Base-by-base conservation (phyloP, 345 rosid genomes). In the Jatropha curcas region DNA sequence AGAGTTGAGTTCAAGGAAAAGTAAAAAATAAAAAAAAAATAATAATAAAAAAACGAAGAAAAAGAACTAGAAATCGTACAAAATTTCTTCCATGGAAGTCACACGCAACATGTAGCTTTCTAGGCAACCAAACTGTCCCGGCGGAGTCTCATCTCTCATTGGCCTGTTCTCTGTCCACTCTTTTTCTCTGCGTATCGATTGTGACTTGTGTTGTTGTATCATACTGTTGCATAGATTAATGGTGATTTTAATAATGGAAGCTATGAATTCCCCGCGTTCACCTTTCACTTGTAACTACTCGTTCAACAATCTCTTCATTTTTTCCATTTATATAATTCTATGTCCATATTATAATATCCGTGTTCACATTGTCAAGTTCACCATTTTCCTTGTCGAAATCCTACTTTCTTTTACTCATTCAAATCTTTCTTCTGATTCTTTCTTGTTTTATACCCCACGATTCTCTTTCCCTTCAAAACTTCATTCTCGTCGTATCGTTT, bases 371-470 rank as follows among this genome's bases (percentile, higher is more conserved):
- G 31, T 45, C 51, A 20, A n/a, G 22, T 16, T 58, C 65, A 28
- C 37, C 24, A 7, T 27, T 55, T 6, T 39, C 14, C 10, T 31
- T 12, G 30, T 60, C 43, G 4, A 22, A 27, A 25, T 56, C 65
- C 53, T 69, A 41, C 80, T 61, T 77, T 69, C 80, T 67, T 66
- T 73, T 65, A 81, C 82, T 45, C 31, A 0, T 73, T 76, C 84
- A 72, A 68, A 27, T 66, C 37, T 45, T 45, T 3, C 28, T 60
- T 20, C 30, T 7, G 59, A 17, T 19, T 50, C 1, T 37, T 72
- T 53, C 2, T 25, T 20, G 39, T 27, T 64, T 52, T 60, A 22
- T 31, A 3, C 34, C 24, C 27, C 71, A n/a, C n/a, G 48, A 13
- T 33, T 37, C 22, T 43, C 63, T 70, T 37, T 37, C 43, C 12